These are phyloP conservation scores for Bauhinia variegata DNA, from an alignment of 306 rosid genomes.

Conservation along the genomic window DNA sequence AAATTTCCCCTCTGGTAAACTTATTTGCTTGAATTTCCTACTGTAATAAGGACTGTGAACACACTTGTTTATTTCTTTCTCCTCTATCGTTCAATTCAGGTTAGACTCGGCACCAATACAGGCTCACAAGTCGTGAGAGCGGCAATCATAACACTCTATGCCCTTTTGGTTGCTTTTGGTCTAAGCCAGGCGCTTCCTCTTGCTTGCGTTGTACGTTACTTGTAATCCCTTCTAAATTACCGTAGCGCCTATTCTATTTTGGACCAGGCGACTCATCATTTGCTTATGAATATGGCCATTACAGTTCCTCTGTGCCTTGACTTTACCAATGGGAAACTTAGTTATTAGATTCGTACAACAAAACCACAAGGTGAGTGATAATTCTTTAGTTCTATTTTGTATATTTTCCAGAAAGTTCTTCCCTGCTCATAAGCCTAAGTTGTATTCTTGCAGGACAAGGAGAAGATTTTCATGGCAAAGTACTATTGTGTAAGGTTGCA, in stretches of 20 bases:
- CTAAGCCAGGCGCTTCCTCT: conserved; percentile 64
- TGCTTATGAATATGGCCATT: conserved; percentile 25
- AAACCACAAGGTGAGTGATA: conserved; percentile 64
- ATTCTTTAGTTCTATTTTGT: neutral
- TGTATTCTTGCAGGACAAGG: conserved; percentile 61
- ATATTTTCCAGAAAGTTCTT: neutral
- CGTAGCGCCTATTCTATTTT: conserved; percentile 16
- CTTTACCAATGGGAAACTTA: conserved; percentile 74
- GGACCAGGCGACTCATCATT: conserved; percentile 8
- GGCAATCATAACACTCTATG: conserved; percentile 56
- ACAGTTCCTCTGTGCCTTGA: conserved; percentile 74
- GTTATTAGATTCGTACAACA: conserved; percentile 70
- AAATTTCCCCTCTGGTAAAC: conserved; percentile 85
- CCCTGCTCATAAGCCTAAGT: neutral
- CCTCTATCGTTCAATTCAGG: conserved; percentile 54
- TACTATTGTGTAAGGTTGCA: conserved; percentile 85
- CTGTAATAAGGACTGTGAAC: conserved; percentile 11
- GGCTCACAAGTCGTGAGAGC: conserved; percentile 63
- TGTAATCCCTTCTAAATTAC: neutral
- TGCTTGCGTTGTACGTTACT: conserved; percentile 61
- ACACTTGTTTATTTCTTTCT: conserved; percentile 8
- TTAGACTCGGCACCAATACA: conserved; percentile 74
- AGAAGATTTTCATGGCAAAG: conserved; percentile 83
- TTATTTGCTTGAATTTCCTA: neutral
- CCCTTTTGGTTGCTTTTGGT: conserved; percentile 60